Evolutionary conservation across 768 basidiomycete genomes (phyloP), one percentile per base, ranked within the genome.

Genomic region (Neoboletus magnificus): DNA sequence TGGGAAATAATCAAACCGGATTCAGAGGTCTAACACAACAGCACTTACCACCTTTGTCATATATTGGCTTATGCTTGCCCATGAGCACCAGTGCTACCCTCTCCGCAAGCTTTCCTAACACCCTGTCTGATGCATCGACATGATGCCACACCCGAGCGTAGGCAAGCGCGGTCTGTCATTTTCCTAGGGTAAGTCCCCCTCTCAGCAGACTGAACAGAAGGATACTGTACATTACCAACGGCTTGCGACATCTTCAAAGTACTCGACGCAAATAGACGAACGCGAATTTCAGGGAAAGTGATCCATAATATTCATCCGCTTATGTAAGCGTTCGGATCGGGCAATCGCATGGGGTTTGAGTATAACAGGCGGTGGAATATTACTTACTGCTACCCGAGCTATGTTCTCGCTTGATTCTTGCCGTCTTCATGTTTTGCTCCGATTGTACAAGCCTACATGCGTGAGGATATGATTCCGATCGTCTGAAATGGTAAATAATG

Each of bases 21-120:
- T 13, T 23, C 9, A n/a, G 3, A 48, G 2, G 12, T 2, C 10
- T 2, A 23, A 35, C 13, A 27, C 18, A 13, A 37, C 27, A 15
- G 32, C 16, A 75, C 87, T 55, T 58, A 93, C 96, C 83, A 61
- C 87, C 82, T 11, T 92, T 93, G 73, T 98, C 93, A 65, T 91
- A 98, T 39, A 95, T 92, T 7, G 96, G 95, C 69, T 98, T 99
- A 73, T 98, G 94, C 75, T 98, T 99, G 67, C 96, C 97, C 96
- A 98, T 98, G 44, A 99, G 80, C 32, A 94, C 93, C 55, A 92
- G 82, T 4, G 97, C 96, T 63, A 99, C 97, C 35, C 93, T 82
- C 64, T 91, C 87, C 7, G 97, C 95, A 11, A 98, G 82, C 78
- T 95, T 93, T 68, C 97, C 97, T 18, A 98, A 80, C n/a, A 94